phyloP scores from a whole-genome alignment of 495 filamentous ascomycete species.

The Paragyromitra xinjiangensis region DNA sequence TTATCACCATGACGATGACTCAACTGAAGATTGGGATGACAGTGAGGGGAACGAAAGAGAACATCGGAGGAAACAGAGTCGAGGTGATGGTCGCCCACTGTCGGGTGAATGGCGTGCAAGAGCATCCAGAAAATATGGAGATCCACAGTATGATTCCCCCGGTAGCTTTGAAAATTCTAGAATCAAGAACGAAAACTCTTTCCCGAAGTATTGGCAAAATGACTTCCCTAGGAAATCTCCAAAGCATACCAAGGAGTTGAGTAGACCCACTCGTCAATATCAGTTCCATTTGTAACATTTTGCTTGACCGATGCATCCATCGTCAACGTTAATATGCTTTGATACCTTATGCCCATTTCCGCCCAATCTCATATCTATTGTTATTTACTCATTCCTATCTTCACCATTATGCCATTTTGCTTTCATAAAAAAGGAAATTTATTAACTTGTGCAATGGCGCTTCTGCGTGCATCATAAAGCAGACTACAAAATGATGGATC shows the following conservation, averaged over 20 bases:
- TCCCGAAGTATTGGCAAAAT: conserved; percentile 51
- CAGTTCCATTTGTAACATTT: conserved; percentile 48
- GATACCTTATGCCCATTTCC: conserved; percentile 40
- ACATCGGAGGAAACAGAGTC: conserved; percentile 30
- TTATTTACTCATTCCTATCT: conserved; percentile 21
- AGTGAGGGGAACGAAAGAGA: conserved; percentile 39
- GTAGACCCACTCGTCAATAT: conserved; percentile 52
- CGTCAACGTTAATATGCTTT: conserved; percentile 39
- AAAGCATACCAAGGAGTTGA: conserved; percentile 55
- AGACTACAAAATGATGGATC: conserved; percentile 51
- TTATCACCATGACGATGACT: conserved; percentile 48
- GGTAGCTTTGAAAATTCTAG: conserved; percentile 48
- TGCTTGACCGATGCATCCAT: conserved; percentile 36
- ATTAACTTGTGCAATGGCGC: conserved; percentile 50
- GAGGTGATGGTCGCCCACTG: conserved; percentile 16
- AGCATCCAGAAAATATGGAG: conserved; percentile 49
- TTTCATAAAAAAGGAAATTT: conserved; percentile 32
- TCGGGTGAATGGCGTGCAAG: conserved; percentile 39
- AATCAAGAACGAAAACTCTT: conserved; percentile 49
- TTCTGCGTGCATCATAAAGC: conserved; percentile 39
- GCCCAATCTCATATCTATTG: conserved; percentile 18
- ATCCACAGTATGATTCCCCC: conserved; percentile 51
- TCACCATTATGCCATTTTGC: conserved; percentile 14
- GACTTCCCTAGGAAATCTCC: conserved; percentile 51
- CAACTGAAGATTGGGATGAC: conserved; percentile 44